Base-by-base conservation (phyloP, 2,329 filamentous ascomycete genomes). In the Fusarium sp. region DNA sequence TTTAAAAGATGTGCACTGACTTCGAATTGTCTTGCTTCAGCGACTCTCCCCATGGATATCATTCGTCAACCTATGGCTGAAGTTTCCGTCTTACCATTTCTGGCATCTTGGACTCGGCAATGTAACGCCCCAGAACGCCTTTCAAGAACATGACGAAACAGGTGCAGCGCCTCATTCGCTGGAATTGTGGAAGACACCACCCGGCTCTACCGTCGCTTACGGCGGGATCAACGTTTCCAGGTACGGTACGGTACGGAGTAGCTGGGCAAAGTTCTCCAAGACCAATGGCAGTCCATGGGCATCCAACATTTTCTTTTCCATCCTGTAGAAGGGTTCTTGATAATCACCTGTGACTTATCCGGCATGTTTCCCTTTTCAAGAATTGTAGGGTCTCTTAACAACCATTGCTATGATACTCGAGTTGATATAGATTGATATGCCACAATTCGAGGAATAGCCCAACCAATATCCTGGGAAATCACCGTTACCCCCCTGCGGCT, bases 171-270 rank as follows among this genome's bases (percentile, higher is more conserved):
- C 57, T 58, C 45, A 60, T 46, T 66, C 38, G 44, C 50, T 65
- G 38, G 41, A 55, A 49, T 66, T 64, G 35, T 50, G 26, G 33
- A 48, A 30, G 48, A 48, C 56, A 63, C 33, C 49, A 55, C 37
- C 45, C 37, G 41, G 37, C 46, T 32, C 45, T 61, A 73, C 72
- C 60, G 70, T 76, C 74, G 74, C 74, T 76, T 76, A 76, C 74
- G 70, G 74, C 74, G 74, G 74, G 40, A 71, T 44, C 68, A 55
- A 63, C 57, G 64, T 72, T 73, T 72, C 59, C 61, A 59, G 59
- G 64, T 49, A 60, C 64, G 32, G 64, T 49, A 60, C 64, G 32
- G 64, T 48, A 42, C 53, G 23, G 42, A 38, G 37, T 30, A 42
- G 40, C 46, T 67, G 41, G 38, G 46, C 60, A 35, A 37, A 20